These are phyloP conservation scores for Cyathus striatus DNA, from an alignment of 768 basidiomycete genomes.

Conservation along the genomic window DNA sequence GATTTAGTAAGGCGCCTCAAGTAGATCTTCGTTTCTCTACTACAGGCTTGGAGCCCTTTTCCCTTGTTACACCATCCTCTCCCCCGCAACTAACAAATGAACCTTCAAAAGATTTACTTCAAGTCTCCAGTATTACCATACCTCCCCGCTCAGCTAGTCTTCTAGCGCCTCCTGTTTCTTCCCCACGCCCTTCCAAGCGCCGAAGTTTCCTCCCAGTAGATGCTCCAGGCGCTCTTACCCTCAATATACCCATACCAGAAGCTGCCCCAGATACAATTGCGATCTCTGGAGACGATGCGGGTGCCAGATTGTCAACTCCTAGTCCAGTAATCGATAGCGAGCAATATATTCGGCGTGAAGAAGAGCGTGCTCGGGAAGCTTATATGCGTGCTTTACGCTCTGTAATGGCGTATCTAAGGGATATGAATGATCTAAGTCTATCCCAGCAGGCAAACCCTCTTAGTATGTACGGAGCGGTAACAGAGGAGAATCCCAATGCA, in stretches of 20 bases:
- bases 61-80: constrained; percentile 25
- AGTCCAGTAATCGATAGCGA: constrained; percentile 43
- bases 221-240: constrained; percentile 42
- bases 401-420: constrained; percentile 93
- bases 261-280: constrained; percentile 47
- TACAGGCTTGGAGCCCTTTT: constrained; percentile 54
- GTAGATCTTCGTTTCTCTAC: constrained; percentile 73
- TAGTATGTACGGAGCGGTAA: constrained; percentile 63
- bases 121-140: constrained; percentile 10
- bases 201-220: constrained; percentile 89
- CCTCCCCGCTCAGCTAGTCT: constrained; percentile 24
- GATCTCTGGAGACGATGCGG: constrained; percentile 32
- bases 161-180: constrained; percentile 37
- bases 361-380: constrained; percentile 65
- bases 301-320: constrained; percentile 33
- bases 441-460: constrained; percentile 55
- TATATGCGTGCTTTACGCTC: constrained; percentile 81
- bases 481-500: constrained; percentile 34
- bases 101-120: too few relatives aligned
- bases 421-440: constrained; percentile 87
- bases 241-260: constrained; percentile 59
- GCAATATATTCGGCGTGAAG: constrained; percentile 55
- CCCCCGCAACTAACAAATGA: constrained; percentile 17
- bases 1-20: constrained; percentile 44
- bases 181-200: constrained; percentile 58